Evolutionary conservation across 257 asterid genomes (phyloP), one percentile per base, ranked within the genome.

Genomic region (Anisodus acutangulus): DNA sequence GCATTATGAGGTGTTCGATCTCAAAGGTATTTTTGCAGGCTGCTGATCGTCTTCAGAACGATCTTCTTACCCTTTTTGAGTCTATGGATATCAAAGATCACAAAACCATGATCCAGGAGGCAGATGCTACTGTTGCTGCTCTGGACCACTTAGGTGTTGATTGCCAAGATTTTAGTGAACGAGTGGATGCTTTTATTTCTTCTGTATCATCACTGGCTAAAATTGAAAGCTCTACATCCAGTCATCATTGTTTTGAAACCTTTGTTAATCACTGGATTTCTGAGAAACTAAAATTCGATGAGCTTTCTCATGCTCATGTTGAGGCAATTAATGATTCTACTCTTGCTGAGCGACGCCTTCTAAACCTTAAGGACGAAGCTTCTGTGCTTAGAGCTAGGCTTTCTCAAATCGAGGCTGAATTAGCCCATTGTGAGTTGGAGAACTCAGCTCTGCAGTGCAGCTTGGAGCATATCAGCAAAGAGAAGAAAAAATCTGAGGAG

Each of bases 41-140:
- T 15, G 92, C 90, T 4, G 87, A 76, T 82, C 58, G 11, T 70
- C 90, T 89, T 19, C 89, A 88, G 31, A 84, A 76, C 11, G 88
- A 88, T 45, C 88, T 91, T 31, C 70, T 89, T 82, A 12, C 69
- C 13, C 86, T 83, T 76, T 53, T 91, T 82, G 91, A 87, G 81
- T 82, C 84, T 1, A 82, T 79, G 86, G 88, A 87, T 82, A 67
- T 74, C 58, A 84, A 83, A 55, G 91, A 91, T 83, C 91, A 91
- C 13, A 82, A 84, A 58, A 59, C 87, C 85, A 90, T 92, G 91
- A 68, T 26, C 39, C 78, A 49, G 37, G 93, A 72, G 37, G 88
- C 92, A 26, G 83, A 88, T 64, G 82, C 76, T 41, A 87, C 91
- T 2, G 90, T 87, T 85, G 84, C 86, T 47, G 93, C 95, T 26